Percentiles rank a stretch among this genome's conserved stretches.
Conservation (phyloP, 176 grass and related monocot species). For the Carex cristatella region DNA sequence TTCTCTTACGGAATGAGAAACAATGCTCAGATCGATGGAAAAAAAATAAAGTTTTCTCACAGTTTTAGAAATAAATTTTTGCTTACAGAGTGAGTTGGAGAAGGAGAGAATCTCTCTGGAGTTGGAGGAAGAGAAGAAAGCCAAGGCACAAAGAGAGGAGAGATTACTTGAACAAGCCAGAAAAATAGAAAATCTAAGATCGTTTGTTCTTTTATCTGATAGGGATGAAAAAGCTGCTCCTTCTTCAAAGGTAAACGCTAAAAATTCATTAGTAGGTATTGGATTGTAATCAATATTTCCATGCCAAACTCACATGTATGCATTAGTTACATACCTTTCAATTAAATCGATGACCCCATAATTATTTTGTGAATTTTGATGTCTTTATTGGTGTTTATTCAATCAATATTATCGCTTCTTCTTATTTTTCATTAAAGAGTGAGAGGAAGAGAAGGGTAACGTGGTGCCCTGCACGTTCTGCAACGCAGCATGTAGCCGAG, state of each 20-base stretch:
- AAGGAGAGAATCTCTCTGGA: slow-evolving; percentile 92
- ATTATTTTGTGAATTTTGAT: neutral
- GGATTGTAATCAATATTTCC: neutral
- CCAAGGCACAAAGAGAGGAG: slow-evolving; percentile 78
- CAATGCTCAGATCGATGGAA: slow-evolving; percentile 1
- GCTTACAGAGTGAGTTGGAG: slow-evolving; percentile 78
- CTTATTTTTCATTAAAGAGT: slow-evolving; percentile 28
- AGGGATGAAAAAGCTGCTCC: slow-evolving; percentile 54
- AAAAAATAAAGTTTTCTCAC: neutral
- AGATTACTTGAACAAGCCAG: slow-evolving; percentile 77
- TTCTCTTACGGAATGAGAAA: no score
- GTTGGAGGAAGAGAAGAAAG: slow-evolving; percentile 91
- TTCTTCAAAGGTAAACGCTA: slow-evolving; percentile 49
- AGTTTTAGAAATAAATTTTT: neutral
- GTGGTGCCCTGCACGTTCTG: slow-evolving; percentile 61
- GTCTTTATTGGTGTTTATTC: neutral
- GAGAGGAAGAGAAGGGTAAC: slow-evolving; percentile 84
- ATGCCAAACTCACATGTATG: neutral
- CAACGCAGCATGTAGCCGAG: slow-evolving; percentile 46
- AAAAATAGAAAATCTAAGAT: slow-evolving; percentile 93
- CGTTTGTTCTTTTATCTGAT: slow-evolving; percentile 76
- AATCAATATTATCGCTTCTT: slow-evolving; percentile 11
- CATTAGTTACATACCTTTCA: neutral
- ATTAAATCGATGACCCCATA: neutral
- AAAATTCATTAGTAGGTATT: slow-evolving; percentile 1